Conservation (phyloP, 148 eudicot species). For the Rhododendron henanense region DNA sequence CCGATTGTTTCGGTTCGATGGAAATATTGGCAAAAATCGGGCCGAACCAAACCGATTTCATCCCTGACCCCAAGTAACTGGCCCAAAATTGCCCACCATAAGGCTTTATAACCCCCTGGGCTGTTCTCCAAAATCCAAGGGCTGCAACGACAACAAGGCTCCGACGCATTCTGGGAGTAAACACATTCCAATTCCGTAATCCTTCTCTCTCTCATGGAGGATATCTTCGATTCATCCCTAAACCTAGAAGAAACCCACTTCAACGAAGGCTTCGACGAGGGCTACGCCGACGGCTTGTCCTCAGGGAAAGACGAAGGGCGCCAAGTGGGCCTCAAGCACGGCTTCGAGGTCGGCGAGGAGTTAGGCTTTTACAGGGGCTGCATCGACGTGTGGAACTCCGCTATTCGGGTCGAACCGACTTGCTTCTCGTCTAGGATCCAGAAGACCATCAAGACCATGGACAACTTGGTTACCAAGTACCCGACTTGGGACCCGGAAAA, state of each 20-base stretch:
- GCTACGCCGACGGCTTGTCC: slow-evolving; percentile 49
- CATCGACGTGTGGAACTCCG: slow-evolving; percentile 59
- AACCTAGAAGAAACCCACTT: slow-evolving; percentile 53
- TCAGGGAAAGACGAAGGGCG: slow-evolving; percentile 59
- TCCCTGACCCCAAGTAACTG: too few relatives aligned
- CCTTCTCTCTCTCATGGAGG: slow-evolving; percentile 6
- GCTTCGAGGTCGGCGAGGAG: slow-evolving; percentile 21
- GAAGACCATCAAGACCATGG: slow-evolving; percentile 46
- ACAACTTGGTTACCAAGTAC: slow-evolving; percentile 45
- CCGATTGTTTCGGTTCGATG: too few relatives aligned
- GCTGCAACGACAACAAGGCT: too few relatives aligned
- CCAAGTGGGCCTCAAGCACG: slow-evolving; percentile 42
- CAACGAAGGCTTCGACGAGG: slow-evolving; percentile 55
- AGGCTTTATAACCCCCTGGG: too few relatives aligned
- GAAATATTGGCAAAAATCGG: too few relatives aligned
- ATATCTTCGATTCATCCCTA: slow-evolving; percentile 48
- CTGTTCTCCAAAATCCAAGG: too few relatives aligned
- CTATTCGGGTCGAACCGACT: slow-evolving; percentile 49
- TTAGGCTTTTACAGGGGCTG: slow-evolving; percentile 76
- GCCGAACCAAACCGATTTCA: too few relatives aligned
- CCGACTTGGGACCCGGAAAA: slow-evolving; percentile 58
- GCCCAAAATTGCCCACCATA: too few relatives aligned
- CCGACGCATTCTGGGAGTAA: too few relatives aligned
- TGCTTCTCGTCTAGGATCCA: slow-evolving; percentile 50
- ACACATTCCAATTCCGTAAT: too few relatives aligned